A percentile compares a stretch with the other conserved stretches of the same genome.
Evolutionary conservation across 148 eudicot genomes (phyloP).

Genomic region (Heliamphora exappendiculata): DNA sequence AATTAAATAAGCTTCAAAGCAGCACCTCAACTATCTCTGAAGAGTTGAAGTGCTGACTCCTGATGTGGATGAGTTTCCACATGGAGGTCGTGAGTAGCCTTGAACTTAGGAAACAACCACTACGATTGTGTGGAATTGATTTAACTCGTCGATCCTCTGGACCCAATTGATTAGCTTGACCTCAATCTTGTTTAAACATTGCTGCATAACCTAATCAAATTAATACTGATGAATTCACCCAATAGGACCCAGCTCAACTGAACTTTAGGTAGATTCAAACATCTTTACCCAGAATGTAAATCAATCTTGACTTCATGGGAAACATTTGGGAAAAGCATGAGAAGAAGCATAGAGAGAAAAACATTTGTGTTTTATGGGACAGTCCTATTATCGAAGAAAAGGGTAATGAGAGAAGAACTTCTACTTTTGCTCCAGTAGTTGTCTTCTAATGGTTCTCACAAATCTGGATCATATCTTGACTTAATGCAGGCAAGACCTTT

Average conservation of each 20-base stretch:
- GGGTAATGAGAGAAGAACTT: neutral
- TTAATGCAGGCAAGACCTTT: constrained; percentile 58
- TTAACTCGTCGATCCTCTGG: neutral
- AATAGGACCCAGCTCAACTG: neutral
- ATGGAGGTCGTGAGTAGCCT: neutral
- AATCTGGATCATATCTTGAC: neutral
- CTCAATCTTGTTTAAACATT: neutral
- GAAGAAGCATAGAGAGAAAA: neutral
- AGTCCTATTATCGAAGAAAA: neutral
- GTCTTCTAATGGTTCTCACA: neutral
- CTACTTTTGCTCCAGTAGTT: neutral
- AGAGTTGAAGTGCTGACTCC: neutral
- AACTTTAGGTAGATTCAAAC: neutral
- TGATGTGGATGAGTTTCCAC: neutral
- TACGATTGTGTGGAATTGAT: neutral
- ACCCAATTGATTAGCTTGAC: neutral
- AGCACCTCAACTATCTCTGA: neutral
- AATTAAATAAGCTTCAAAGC: neutral
- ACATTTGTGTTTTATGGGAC: neutral
- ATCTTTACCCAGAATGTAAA: neutral
- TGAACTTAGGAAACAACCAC: neutral
- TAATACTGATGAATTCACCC: neutral
- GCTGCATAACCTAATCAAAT: neutral
- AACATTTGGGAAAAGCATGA: neutral
- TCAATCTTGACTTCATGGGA: neutral